A percentile compares a stretch with the other conserved stretches of the same genome.
Evolutionary conservation across 164 flowering plant species (phyloP).

Genomic region (Malania oleifera): DNA sequence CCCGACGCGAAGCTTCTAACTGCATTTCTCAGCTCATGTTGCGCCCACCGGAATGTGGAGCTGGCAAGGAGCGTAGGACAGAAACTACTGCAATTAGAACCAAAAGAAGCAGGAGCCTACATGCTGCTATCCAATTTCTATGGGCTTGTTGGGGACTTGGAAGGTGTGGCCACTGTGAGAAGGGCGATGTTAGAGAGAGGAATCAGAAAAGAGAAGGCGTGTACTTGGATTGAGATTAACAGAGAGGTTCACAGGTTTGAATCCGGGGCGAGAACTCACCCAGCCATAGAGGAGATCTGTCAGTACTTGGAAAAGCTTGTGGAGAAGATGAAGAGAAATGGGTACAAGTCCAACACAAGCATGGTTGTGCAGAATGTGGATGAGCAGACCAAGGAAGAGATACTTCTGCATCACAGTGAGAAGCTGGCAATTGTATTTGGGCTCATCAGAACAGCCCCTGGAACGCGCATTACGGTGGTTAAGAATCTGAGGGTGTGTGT

Average conservation of each 20-base stretch:
- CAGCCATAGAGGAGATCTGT: constrained; percentile 23
- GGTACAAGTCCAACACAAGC: constrained; percentile 32
- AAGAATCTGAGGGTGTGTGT: constrained; percentile 45
- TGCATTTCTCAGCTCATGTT: constrained; percentile 40
- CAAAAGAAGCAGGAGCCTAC: constrained; percentile 39
- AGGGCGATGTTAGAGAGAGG: constrained; percentile 37
- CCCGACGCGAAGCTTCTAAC: constrained; percentile 38
- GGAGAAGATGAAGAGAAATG: constrained; percentile 27
- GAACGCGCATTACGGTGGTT: constrained; percentile 26
- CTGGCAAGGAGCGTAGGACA: constrained; percentile 27
- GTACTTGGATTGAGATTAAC: constrained; percentile 40
- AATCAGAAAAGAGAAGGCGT: constrained; percentile 42
- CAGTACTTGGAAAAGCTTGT: constrained; percentile 21
- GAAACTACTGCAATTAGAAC: constrained; percentile 27
- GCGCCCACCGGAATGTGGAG: constrained; percentile 24
- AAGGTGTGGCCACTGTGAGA: constrained; percentile 34
- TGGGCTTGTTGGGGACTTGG: constrained; percentile 31
- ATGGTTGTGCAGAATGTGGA: constrained; percentile 41
- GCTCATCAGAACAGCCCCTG: constrained; percentile 31
- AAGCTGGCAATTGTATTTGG: constrained; percentile 41
- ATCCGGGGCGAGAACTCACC: constrained; percentile 44
- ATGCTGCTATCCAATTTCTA: constrained; percentile 39
- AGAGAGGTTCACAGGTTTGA: constrained; percentile 36
- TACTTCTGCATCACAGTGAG: constrained; percentile 40
- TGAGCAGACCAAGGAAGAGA: constrained; percentile 31